Evolutionary conservation across 192 early-diverging fungal genomes (phyloP).

Genomic region (Geranomyces michiganensis): DNA sequence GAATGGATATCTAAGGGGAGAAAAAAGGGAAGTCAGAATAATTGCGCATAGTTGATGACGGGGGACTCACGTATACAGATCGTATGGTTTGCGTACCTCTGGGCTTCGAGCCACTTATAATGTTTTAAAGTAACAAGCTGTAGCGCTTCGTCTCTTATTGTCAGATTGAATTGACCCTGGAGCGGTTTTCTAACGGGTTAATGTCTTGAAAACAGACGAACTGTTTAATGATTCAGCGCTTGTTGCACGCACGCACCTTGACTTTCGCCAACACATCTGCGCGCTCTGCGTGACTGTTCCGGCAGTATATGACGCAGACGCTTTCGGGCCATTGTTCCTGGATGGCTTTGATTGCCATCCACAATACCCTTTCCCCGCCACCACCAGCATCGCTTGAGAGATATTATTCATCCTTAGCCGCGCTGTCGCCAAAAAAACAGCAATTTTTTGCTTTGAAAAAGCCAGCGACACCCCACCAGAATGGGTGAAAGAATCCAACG

Average conservation of each 20-base stretch:
- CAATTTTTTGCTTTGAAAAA: no score
- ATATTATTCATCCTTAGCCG: background rate
- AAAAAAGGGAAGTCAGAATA: no score
- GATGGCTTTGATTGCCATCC: conserved; percentile 83
- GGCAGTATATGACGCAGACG: conserved; percentile 78
- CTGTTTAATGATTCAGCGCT: background rate
- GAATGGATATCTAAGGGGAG: conserved; percentile 63
- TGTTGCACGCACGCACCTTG: conserved; percentile 56
- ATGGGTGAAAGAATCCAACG: conserved; percentile 90
- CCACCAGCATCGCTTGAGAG: conserved; percentile 74
- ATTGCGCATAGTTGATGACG: background rate
- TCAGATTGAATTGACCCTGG: conserved; percentile 71
- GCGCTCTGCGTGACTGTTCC: conserved; percentile 46
- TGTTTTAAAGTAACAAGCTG: conserved; percentile 65
- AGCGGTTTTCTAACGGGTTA: conserved; percentile 15
- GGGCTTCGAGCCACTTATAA: conserved; percentile 71
- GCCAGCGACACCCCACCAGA: no score
- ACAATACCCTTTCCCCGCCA: conserved; percentile 96
- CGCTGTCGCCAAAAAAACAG: background rate
- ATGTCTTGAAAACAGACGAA: background rate
- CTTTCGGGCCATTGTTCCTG: conserved; percentile 70
- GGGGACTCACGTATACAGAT: background rate
- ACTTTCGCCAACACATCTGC: conserved; percentile 64
- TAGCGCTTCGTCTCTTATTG: conserved; percentile 56
- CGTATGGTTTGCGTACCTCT: background rate